phyloP scores from a whole-genome alignment of 306 rosid genomes.

The Ziziphus jujuba region DNA sequence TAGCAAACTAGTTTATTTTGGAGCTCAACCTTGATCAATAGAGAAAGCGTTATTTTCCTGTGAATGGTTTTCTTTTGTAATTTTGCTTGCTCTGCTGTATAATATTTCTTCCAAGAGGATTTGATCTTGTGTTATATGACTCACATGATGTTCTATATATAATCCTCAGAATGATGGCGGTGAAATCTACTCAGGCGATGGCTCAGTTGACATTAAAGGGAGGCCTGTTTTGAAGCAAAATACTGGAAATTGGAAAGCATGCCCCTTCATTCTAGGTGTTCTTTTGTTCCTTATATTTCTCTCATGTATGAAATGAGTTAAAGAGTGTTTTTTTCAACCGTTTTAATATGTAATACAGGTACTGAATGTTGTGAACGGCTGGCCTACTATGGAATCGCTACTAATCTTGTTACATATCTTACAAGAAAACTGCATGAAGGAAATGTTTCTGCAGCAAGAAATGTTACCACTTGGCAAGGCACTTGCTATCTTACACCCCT shows the following conservation, averaged over 20 bases:
- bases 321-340: not conserved
- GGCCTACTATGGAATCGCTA: constrained; percentile 92
- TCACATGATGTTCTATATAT: not conserved
- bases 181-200: constrained; percentile 47
- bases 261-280: constrained; percentile 58
- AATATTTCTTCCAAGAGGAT: not conserved
- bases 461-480: constrained; percentile 95
- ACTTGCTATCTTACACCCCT: constrained; percentile 98
- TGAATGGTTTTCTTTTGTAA: not conserved
- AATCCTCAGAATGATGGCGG: constrained; percentile 33
- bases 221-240: constrained; percentile 43
- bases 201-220: constrained; percentile 51
- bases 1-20: too few species aligned
- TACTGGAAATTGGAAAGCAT: constrained; percentile 64
- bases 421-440: constrained; percentile 80
- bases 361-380: constrained; percentile 89
- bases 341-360: constrained; percentile 41
- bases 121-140: not conserved
- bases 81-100: not conserved
- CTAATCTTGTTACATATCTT: constrained; percentile 94
- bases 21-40: too few species aligned
- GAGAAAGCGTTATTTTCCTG: too few species aligned
- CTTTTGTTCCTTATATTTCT: constrained; percentile 11
- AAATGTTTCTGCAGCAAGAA: constrained; percentile 88
- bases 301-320: not conserved